phyloP scores from a whole-genome alignment of 1,139 yeast genomes.

The Lizanozyma gosingica region DNA sequence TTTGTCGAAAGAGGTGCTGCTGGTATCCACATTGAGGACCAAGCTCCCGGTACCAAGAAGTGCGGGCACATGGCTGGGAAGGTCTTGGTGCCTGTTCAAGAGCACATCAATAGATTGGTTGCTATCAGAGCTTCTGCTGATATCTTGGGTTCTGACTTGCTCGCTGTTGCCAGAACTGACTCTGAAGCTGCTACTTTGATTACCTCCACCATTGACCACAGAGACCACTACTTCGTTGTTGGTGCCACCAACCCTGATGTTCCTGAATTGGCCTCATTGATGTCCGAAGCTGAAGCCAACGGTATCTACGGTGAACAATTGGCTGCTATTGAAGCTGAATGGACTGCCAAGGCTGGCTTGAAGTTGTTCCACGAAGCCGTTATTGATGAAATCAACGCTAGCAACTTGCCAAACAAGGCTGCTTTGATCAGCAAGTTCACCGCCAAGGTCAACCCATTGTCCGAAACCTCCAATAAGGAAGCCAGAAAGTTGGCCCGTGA shows the following conservation, averaged over 20 bases:
- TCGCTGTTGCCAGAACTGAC: slow-evolving; percentile 91
- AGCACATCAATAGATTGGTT: slow-evolving; percentile 87
- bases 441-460: slow-evolving; percentile 62
- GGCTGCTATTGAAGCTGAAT: slow-evolving; percentile 67
- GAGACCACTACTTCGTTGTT: slow-evolving; percentile 88
- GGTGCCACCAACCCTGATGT: slow-evolving; percentile 86
- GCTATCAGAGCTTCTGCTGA: slow-evolving; percentile 96
- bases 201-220: slow-evolving; percentile 86
- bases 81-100: slow-evolving; percentile 95
- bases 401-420: slow-evolving; percentile 49
- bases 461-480: slow-evolving; percentile 68
- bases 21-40: slow-evolving; percentile 97
- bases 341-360: slow-evolving; percentile 79
- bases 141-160: slow-evolving; percentile 76
- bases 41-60: slow-evolving; percentile 97
- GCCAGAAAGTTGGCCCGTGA: slow-evolving; percentile 73
- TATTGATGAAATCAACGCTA: slow-evolving; percentile 67
- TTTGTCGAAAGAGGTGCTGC: slow-evolving; percentile 98
- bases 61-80: slow-evolving; percentile 99
- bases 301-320: slow-evolving; percentile 70
- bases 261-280: slow-evolving; percentile 64
- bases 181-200: slow-evolving; percentile 95
- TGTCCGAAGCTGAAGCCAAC: slow-evolving; percentile 70
- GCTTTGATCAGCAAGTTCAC: slow-evolving; percentile 59
- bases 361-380: slow-evolving; percentile 91